Evolutionary conservation across 2,329 filamentous ascomycete genomes (phyloP), one percentile per base, ranked within the genome.

Genomic region (Cryphonectria naterciae): DNA sequence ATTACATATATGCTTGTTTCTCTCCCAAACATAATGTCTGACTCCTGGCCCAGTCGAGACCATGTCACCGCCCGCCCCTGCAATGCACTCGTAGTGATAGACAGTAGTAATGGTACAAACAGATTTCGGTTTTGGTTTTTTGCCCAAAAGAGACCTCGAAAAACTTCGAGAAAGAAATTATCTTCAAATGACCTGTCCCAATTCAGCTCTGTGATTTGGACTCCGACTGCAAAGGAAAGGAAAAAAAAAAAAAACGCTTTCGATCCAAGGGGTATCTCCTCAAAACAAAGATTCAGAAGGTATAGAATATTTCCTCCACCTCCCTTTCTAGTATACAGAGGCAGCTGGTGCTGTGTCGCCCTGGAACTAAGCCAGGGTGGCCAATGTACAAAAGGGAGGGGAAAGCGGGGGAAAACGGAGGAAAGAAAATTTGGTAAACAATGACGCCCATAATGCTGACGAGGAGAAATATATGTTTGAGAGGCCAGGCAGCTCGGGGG

Each of bases 211-310:
- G 49, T 62, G 32, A 28, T 60, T 46, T 54, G 58, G 65, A 72
- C 70, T 72, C 70, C 70, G 67, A 56, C 39, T 62, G 63, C 67
- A 67, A 69, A 49, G 60, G 35, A 62, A 39, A 39, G 11, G 7
- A 39, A 39, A 58, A 69, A 49, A 64, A n/a, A 65, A 32, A 32
- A 32, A 32, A 32, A 67, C 61, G 67, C 67, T 69, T 65, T 61
- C 67, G 54, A 67, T 64, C 67, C 65, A 52, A 58, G 43, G 70
- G 70, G 70, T 72, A 72, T 72, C 70, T 69, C 70, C 70, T 71
- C 68, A 69, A 68, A 65, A 64, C 13, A 65, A 64, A 67, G 8
- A 58, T 43, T 56, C 41, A 67, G 46, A 46, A 63, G 67, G 10
- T 11, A n/a, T n/a, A 8, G 22, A n/a, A 11, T n/a, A n/a, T n/a